Conservation (phyloP, 2,329 filamentous ascomycete genomes). For the Ramichloridium luteum region DNA sequence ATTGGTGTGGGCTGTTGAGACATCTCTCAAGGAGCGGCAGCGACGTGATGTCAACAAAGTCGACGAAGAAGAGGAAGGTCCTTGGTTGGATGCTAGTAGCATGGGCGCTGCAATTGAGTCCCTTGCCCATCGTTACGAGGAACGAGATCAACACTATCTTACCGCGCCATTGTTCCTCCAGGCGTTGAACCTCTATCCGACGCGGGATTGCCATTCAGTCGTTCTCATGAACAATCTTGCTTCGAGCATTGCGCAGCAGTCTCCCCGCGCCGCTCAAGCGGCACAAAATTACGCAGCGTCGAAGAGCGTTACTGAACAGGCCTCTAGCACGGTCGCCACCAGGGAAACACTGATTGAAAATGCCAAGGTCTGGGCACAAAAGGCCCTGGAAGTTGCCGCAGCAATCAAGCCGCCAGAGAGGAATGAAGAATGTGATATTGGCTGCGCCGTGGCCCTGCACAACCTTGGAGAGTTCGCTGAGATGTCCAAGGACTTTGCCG, state of each 20-base stretch:
- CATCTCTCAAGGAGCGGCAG: slow-evolving; percentile 60
- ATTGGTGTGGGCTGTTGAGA: slow-evolving; percentile 71
- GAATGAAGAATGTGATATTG: slow-evolving; percentile 69
- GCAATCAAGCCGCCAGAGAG: slow-evolving; percentile 54
- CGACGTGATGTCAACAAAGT: slow-evolving; percentile 43
- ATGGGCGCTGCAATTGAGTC: slow-evolving; percentile 68
- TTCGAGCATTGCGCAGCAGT: slow-evolving; percentile 58
- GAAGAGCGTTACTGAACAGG: slow-evolving; percentile 23
- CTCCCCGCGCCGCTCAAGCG: slow-evolving; percentile 24
- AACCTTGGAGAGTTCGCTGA: slow-evolving; percentile 77
- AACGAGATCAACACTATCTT: slow-evolving; percentile 62
- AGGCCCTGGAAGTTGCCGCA: slow-evolving; percentile 56
- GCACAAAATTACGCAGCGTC: slow-evolving; percentile 21
- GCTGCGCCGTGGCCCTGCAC: slow-evolving; percentile 71
- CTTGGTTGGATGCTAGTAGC: slow-evolving; percentile 59
- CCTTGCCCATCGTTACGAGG: slow-evolving; percentile 64
- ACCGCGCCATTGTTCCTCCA: slow-evolving; percentile 79
- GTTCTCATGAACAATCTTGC: slow-evolving; percentile 80
- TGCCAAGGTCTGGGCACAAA: slow-evolving; percentile 65
- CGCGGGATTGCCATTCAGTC: slow-evolving; percentile 60
- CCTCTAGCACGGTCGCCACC: slow-evolving; percentile 36
- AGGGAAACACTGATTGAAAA: slow-evolving; percentile 52
- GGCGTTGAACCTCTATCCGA: slow-evolving; percentile 57
- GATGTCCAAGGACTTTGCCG: slow-evolving; percentile 52
- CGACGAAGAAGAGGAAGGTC: slow-evolving; percentile 52